Evolutionary conservation across 768 basidiomycete species (phyloP), one percentile per base, ranked within the genome.

Genomic region (Leucosporidium creatinivorum): DNA sequence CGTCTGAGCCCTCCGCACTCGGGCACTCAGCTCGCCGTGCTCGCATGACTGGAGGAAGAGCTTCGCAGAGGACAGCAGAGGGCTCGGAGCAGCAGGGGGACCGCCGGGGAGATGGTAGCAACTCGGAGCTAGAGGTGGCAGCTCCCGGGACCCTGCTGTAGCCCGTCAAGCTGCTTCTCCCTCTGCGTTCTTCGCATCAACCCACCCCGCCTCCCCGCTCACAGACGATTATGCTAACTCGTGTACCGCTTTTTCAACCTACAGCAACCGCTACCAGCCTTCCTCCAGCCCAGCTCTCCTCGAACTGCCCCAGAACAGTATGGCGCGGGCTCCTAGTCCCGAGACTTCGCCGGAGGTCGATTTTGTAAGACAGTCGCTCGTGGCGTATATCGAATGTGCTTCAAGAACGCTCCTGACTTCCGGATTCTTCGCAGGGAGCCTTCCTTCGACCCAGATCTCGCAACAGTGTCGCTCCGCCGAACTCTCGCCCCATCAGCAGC

Each of bases 401-500:
- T n/a, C 15, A 51, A 13, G 13, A 26, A 3, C 5, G 13, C 33
- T 51, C 3, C 50, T 51, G 50, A 51, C n/a, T 23, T 13, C 28
- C 51, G 4, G 15, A 4, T 4, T 6, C 36, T 30, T 15, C 26
- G 18, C 4, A 47, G 57, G 39, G 36, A 8, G 62, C 66, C 13
- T 68, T 68, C 30, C 62, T 62, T 9, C 61, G 66, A 12, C 66
- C n/a, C 50, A 44, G 52, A 6, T 31, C 61, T 2, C 59, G 63
- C 31, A 30, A 54, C n/a, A n/a, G 57, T 17, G 55, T 61, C 26
- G 39, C 61, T 51, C 61, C 56, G 7, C 9, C 23, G 0, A 60
- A 55, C 33, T 67, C 66, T 3, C 66, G 66, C 25, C 56, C 60
- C 9, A 56, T 56, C 21, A 62, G 61, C 1, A 44, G 15, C 39